These are phyloP conservation scores for Carallia brachiata DNA, from an alignment of 345 rosid genomes.

Conservation along the genomic window DNA sequence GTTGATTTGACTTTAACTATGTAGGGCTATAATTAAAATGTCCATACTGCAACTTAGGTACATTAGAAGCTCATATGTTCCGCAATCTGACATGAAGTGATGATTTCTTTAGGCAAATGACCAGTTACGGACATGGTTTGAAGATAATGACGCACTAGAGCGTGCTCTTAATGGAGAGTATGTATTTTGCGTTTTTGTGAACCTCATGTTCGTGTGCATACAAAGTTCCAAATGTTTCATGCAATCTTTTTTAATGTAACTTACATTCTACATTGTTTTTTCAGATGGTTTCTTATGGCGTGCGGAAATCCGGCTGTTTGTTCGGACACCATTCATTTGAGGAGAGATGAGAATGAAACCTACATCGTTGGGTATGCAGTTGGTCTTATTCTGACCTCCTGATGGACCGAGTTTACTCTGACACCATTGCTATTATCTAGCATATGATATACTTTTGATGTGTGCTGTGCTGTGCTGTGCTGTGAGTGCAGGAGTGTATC, in stretches of 20 bases:
- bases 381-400: not conserved
- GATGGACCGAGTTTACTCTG: not conserved
- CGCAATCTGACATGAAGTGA: constrained; percentile 6
- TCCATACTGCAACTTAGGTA: not conserved
- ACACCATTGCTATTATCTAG: not conserved
- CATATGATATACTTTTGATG: not conserved
- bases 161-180: constrained; percentile 78
- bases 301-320: constrained; percentile 37
- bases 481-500: constrained; percentile 54
- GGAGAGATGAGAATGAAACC: constrained; percentile 53
- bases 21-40: no score
- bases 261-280: constrained; percentile 5
- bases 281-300: constrained; percentile 73
- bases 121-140: constrained; percentile 47
- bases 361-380: constrained; percentile 61
- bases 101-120: constrained; percentile 41
- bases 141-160: constrained; percentile 75
- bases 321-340: constrained; percentile 51
- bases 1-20: not conserved
- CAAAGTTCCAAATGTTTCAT: not conserved
- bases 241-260: not conserved
- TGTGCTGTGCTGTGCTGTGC: not conserved
- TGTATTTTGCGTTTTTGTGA: constrained; percentile 27
- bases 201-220: not conserved
- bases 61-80: not conserved